phyloP scores from a whole-genome alignment of 257 asterid genomes.

The Przewalskia tangutica region DNA sequence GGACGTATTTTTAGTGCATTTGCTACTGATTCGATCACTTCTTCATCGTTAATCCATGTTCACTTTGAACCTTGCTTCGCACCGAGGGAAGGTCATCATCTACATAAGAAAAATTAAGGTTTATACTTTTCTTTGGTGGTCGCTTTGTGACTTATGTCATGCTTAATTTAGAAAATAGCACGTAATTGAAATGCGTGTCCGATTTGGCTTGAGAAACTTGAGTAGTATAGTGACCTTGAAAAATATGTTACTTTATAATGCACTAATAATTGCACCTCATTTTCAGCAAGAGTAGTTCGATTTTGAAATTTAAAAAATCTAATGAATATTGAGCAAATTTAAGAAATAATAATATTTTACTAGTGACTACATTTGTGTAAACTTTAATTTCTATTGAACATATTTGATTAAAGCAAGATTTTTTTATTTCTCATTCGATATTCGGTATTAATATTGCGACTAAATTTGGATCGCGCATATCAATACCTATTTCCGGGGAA shows the following conservation, averaged over 20 bases:
- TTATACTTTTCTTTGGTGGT: background rate
- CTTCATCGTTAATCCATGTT: background rate
- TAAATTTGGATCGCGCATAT: too few relatives aligned
- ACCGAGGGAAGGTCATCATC: background rate
- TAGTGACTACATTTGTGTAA: background rate
- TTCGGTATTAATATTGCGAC: too few relatives aligned
- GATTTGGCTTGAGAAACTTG: background rate
- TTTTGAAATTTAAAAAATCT: background rate
- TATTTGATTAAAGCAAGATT: too few relatives aligned
- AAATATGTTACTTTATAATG: background rate
- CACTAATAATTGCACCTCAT: background rate
- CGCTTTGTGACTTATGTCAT: background rate
- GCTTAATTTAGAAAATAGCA: background rate
- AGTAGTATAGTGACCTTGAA: background rate
- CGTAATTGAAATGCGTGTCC: background rate
- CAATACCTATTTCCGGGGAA: too few relatives aligned
- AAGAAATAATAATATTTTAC: background rate
- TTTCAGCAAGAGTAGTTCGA: background rate
- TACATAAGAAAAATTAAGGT: background rate
- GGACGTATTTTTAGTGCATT: background rate
- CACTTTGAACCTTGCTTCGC: background rate
- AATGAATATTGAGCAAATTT: background rate
- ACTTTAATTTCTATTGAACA: too few relatives aligned
- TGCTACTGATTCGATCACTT: background rate
- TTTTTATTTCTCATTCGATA: too few relatives aligned